Percentiles rank a stretch among this genome's conserved stretches.
Conservation (phyloP, 306 rosid species). For the Fragaria nilgerrensis region DNA sequence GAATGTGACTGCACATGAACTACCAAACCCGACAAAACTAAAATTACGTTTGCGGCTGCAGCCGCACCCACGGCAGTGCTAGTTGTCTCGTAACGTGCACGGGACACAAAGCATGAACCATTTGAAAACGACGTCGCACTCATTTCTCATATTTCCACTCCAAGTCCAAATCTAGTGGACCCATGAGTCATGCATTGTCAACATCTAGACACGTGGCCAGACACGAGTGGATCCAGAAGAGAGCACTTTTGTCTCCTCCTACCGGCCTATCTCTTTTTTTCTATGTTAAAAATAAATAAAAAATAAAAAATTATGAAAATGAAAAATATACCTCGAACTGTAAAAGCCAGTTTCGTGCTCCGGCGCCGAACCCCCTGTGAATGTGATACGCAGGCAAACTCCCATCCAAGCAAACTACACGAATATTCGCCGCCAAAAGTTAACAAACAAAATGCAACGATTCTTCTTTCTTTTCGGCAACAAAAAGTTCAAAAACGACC, state of each 20-base stretch:
- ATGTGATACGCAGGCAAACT: constrained; percentile 92
- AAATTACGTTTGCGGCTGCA: neutral
- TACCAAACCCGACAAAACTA: neutral
- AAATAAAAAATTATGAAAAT: neutral
- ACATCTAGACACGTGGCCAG: neutral
- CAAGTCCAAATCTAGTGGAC: neutral
- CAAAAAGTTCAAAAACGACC: too few relatives aligned
- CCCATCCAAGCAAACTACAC: constrained; percentile 87
- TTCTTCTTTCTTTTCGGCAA: too few relatives aligned
- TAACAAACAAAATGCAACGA: neutral
- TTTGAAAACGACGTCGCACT: constrained; percentile 10
- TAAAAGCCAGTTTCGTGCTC: constrained; percentile 77
- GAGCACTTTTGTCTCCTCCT: neutral
- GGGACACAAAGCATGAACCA: neutral
- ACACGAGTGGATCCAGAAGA: neutral
- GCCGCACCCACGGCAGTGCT: neutral
- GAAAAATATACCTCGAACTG: constrained; percentile 66
- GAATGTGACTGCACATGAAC: neutral
- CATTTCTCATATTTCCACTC: neutral
- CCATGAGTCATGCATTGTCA: neutral
- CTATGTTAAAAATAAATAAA: neutral
- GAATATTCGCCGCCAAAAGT: neutral
- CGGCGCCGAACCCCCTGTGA: constrained; percentile 80
- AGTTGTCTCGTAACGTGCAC: constrained; percentile 6
- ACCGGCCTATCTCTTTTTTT: neutral